Conservation (phyloP, 345 rosid species). For the Eucalyptus microcorys region DNA sequence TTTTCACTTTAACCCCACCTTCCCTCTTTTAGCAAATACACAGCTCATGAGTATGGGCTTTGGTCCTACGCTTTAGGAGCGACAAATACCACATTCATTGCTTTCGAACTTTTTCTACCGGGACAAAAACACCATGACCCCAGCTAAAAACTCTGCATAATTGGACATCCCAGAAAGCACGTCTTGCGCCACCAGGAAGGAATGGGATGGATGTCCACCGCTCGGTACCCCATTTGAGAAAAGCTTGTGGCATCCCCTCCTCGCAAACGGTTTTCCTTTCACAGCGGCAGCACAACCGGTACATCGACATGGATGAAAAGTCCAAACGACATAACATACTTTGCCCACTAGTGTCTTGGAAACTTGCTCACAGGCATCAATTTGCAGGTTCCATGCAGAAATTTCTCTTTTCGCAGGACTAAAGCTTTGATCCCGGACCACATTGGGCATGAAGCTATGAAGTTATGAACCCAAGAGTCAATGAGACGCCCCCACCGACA, state of each 20-base stretch:
- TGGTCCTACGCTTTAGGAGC: background rate
- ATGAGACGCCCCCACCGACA: background rate
- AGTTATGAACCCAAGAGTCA: background rate
- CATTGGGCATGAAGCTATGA: background rate
- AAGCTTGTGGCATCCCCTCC: background rate
- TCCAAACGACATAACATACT: background rate
- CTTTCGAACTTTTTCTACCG: background rate
- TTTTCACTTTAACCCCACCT: background rate
- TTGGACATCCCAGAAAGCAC: background rate
- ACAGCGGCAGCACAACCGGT: background rate
- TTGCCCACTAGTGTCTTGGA: background rate
- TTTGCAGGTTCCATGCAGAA: background rate
- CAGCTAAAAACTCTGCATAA: background rate
- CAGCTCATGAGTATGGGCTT: background rate
- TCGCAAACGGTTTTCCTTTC: background rate
- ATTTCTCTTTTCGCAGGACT: background rate
- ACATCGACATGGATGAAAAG: background rate
- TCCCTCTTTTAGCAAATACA: background rate
- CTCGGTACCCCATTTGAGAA: background rate
- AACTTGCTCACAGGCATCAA: background rate
- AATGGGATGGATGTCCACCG: background rate
- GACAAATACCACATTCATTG: background rate
- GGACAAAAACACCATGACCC: background rate
- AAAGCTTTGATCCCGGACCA: background rate
- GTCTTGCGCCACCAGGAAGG: background rate